Evolutionary conservation across 208 protist genomes (phyloP).

Genomic region (Acanthamoeba royreba): DNA sequence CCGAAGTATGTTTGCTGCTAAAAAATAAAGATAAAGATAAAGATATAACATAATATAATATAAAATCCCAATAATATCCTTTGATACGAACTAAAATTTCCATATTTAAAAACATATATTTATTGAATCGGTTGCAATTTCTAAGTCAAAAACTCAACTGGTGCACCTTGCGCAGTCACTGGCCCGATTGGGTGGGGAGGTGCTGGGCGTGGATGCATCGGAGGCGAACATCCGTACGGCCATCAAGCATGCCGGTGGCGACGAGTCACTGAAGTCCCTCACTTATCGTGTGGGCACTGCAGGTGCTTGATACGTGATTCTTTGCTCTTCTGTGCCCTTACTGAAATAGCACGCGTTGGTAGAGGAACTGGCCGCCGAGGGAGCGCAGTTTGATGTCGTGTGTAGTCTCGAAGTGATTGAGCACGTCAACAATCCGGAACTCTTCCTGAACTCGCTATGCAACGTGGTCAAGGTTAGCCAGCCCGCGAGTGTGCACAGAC

Average conservation of each 20-base stretch:
- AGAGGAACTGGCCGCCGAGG: slow-evolving; percentile 73
- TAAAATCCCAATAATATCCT: no score
- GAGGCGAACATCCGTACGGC: slow-evolving; percentile 85
- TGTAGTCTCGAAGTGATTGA: slow-evolving; percentile 90
- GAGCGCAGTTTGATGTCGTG: slow-evolving; percentile 85
- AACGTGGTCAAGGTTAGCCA: slow-evolving; percentile 75
- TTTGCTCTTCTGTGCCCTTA: background rate
- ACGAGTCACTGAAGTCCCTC: slow-evolving; percentile 55
- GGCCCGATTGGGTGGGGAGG: slow-evolving; percentile 84
- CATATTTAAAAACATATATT: no score
- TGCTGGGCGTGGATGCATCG: slow-evolving; percentile 89
- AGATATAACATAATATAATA: no score
- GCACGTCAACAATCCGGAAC: slow-evolving; percentile 86
- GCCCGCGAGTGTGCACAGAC: background rate
- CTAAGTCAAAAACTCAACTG: no score
- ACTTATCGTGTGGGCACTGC: slow-evolving; percentile 16
- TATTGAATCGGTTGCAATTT: no score
- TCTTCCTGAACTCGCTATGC: slow-evolving; percentile 84
- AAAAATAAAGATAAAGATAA: no score
- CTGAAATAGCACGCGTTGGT: slow-evolving; percentile 54
- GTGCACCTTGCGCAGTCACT: slow-evolving; percentile 75
- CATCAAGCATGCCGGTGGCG: slow-evolving; percentile 66
- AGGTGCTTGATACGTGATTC: background rate
- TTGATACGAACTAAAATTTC: no score
- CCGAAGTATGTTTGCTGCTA: slow-evolving; percentile 79